Evolutionary conservation across 176 grass and related monocot species (phyloP), one percentile per base, ranked within the genome.

Genomic region (Luzula sylvatica): DNA sequence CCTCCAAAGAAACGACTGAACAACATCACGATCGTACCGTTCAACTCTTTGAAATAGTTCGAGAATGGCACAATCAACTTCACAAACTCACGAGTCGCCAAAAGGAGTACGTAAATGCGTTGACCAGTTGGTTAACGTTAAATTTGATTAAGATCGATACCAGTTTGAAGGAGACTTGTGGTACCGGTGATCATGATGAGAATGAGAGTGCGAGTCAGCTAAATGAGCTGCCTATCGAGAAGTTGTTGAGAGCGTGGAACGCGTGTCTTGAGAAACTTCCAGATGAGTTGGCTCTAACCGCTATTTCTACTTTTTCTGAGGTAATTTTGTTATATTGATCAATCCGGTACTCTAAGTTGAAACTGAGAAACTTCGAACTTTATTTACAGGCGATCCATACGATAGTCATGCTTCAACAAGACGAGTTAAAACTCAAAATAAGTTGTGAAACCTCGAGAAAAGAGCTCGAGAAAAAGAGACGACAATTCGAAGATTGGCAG

Each of bases 211-310:
- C 58, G 3, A 11, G 15, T 5, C 42, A 74, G 42, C 64, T 63
- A 26, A 64, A 63, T 4, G 83, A 82, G 65, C 78, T 80, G 53
- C 78, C 78, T 1, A 87, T 87, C 70, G 75, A 94, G 82, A 78
- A 42, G 53, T 40, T 94, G 25, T 43, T 94, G 38, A 67, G 53
- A 32, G 44, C 22, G 20, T 94, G 87, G 87, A 72, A 75, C 50
- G 78, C 69, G 12, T 61, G 62, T 17, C 50, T 94, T 5, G 75
- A 46, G 44, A 80, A 80, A 53, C 82, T 94, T 67, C 78, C 65
- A 2, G 45, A 66, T 42, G 46, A 68, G 11, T 5, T 7, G 17
- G 52, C 87, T 0, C 74, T 69, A 46, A 74, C 16, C 38, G 72
- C 78, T 8, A 76, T 94, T 64, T 11, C 61, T 55, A 71, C 22